Base-by-base conservation (phyloP, 2,329 filamentous ascomycete genomes). In the Piedraia hortae region DNA sequence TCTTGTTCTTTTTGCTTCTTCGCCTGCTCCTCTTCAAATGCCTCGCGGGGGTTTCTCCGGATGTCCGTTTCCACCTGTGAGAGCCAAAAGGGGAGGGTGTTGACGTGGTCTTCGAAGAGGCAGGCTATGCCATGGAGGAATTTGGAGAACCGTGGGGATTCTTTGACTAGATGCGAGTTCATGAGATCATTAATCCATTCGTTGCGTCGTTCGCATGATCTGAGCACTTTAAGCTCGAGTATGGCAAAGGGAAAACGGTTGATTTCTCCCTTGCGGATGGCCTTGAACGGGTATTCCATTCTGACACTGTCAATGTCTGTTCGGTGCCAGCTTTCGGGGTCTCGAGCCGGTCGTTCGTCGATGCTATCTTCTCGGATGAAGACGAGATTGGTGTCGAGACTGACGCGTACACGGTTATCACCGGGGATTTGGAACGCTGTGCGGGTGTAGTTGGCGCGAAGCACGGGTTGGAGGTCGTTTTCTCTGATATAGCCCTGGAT, bases 341-440 rank as follows among this genome's bases (percentile, higher is more conserved):
- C 71, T 31, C 85, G 70, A 47, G 80, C 91, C 0, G 82, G 80
- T n/a, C 78, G 61, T 31, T 75, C 66, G 40, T 93, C 82, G 21
- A 97, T 55, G 2, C 71, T 47, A 35, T 69, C 63, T 41, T 69
- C 63, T 24, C 62, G 54, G 37, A 97, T 88, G 34, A 93, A 71
- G 12, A 77, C 78, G 14, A 97, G 56, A 34, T 89, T 66, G 1
- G 78, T 91, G 43, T 97, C 85, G 27, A 97, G 72, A 4, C 78
- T 80, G 34, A 97, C 74, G 24, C 85, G 67, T 20, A 97, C 68
- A 10, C 74, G 70, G 43, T 88, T 67, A 41, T 97, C 80, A 8
- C 74, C 65, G 4, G 85, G 85, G 33, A 90, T 90, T 46, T 97
- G 85, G 52, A 93, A 97, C 1, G 85, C 85, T 1, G 78, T 89